A percentile compares a stretch with the other conserved stretches of the same genome.
These are phyloP conservation scores for Carex cristatella DNA, from an alignment of 176 grass and related monocot genomes.

Conservation along the genomic window DNA sequence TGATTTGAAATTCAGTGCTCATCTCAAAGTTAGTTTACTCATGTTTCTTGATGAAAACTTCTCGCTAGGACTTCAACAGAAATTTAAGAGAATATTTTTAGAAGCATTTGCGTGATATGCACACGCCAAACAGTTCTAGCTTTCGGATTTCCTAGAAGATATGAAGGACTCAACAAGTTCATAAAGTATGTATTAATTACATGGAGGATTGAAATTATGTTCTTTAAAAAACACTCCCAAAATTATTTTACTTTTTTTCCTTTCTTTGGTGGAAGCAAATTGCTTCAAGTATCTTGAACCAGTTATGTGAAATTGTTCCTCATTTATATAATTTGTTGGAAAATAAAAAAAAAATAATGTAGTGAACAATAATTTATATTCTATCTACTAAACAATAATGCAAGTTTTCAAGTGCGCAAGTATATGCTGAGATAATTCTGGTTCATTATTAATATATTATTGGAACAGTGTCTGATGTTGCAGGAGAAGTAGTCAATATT, in stretches of 20 bases:
- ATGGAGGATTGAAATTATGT: neutral
- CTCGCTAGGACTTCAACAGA: neutral
- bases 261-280: neutral
- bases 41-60: neutral
- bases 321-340: neutral
- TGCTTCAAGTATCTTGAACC: neutral
- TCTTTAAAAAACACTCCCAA: neutral
- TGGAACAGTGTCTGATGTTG: constrained; percentile 45
- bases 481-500: constrained; percentile 47
- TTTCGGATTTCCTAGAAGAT: neutral
- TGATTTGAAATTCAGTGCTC: constrained; percentile 4
- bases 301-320: neutral
- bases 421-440: neutral
- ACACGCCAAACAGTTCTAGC: neutral
- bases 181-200: neutral
- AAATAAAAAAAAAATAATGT: neutral
- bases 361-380: neutral
- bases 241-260: neutral
- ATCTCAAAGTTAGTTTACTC: neutral
- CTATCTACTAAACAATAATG: neutral
- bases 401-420: neutral
- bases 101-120: neutral
- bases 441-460: neutral
- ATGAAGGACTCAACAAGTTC: neutral
- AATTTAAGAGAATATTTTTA: neutral